Conservation (phyloP, 2,329 filamentous ascomycete genomes). For the Nemania abortiva region DNA sequence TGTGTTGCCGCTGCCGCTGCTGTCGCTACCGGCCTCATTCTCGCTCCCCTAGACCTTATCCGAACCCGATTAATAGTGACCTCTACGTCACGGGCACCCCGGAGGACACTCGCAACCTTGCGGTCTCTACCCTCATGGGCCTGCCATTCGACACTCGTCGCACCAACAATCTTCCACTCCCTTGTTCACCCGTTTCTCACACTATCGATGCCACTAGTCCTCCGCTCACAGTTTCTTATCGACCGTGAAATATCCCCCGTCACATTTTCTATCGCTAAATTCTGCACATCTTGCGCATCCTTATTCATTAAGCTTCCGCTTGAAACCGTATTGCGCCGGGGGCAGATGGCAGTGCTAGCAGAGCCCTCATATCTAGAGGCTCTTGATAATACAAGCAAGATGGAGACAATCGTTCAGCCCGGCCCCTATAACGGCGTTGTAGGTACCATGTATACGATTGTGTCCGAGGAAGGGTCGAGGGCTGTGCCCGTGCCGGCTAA, state of each 20-base stretch:
- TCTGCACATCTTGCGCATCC: constrained; percentile 82
- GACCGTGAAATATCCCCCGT: constrained; percentile 85
- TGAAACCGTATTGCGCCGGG: constrained; percentile 90
- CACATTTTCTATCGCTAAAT: constrained; percentile 84
- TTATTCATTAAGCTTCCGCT: constrained; percentile 89
- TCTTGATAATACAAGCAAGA: constrained; percentile 57
- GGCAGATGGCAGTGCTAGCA: constrained; percentile 80
- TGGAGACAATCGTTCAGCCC: constrained; percentile 82
- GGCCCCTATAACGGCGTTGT: constrained; percentile 87
- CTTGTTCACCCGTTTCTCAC: constrained; percentile 86
- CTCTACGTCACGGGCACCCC: constrained; percentile 77
- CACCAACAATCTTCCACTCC: constrained; percentile 89
- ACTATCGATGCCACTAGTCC: constrained; percentile 83
- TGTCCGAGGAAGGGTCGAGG: constrained; percentile 81
- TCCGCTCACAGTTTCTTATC: constrained; percentile 86
- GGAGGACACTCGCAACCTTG: constrained; percentile 82
- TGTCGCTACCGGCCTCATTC: constrained; percentile 79
- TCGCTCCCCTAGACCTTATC: constrained; percentile 90
- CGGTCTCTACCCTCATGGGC: constrained; percentile 82
- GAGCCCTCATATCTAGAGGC: constrained; percentile 65
- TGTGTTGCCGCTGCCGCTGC: constrained; percentile 75
- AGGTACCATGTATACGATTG: constrained; percentile 91
- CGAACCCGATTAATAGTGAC: constrained; percentile 91
- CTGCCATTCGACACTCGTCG: constrained; percentile 76
- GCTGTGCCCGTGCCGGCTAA: constrained; percentile 55